Conservation (phyloP, 2,329 filamentous ascomycete species). For the Paradendryphiella salina region DNA sequence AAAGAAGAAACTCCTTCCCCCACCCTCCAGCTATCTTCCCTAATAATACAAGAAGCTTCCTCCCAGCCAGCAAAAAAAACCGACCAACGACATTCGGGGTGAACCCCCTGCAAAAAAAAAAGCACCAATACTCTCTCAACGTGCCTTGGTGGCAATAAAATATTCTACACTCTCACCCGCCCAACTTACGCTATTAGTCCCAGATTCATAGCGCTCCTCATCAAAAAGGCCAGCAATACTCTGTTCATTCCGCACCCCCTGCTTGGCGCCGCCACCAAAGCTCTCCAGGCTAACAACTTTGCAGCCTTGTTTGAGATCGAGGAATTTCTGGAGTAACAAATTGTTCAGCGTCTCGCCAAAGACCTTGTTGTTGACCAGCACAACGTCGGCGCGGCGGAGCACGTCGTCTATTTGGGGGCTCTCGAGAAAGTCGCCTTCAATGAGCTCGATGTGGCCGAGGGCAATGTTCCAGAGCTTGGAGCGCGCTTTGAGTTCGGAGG, state of each 20-base stretch:
- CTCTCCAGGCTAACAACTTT: slow-evolving; percentile 90
- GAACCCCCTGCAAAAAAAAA: neutral
- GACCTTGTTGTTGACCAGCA: slow-evolving; percentile 97
- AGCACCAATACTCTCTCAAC: slow-evolving; percentile 24
- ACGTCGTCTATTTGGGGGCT: slow-evolving; percentile 70
- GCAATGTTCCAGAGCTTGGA: slow-evolving; percentile 87
- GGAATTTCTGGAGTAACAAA: slow-evolving; percentile 80
- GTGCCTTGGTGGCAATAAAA: slow-evolving; percentile 70
- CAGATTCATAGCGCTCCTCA: slow-evolving; percentile 73
- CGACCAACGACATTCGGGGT: too few species aligned
- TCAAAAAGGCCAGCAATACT: slow-evolving; percentile 80
- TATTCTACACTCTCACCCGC: slow-evolving; percentile 81
- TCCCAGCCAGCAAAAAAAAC: too few species aligned
- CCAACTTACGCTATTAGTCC: slow-evolving; percentile 80
- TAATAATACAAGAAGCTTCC: too few species aligned
- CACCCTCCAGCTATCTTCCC: too few species aligned
- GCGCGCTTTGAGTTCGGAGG: slow-evolving; percentile 79
- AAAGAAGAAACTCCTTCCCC: too few species aligned
- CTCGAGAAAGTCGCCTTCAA: slow-evolving; percentile 81
- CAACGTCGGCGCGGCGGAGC: slow-evolving; percentile 85
- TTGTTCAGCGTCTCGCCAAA: slow-evolving; percentile 89
- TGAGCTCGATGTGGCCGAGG: slow-evolving; percentile 76
- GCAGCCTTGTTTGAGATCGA: slow-evolving; percentile 89
- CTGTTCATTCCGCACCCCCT: slow-evolving; percentile 73
- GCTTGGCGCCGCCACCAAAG: slow-evolving; percentile 71